These are phyloP conservation scores for Trichaptum fuscoviolaceum DNA, from an alignment of 768 basidiomycete species.

Conservation along the genomic window DNA sequence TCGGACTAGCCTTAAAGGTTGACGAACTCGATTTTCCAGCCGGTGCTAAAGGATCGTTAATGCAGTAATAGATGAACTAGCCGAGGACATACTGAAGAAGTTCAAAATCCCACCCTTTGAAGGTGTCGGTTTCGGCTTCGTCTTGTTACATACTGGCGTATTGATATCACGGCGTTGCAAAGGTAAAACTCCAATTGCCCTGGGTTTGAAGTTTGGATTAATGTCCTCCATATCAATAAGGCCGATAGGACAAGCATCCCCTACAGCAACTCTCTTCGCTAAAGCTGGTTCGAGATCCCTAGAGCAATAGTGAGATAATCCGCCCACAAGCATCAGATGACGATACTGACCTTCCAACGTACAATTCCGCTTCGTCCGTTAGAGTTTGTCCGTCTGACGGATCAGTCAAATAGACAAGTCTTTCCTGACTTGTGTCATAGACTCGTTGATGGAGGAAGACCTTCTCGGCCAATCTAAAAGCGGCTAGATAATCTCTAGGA, in stretches of 20 bases:
- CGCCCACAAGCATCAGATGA: not conserved
- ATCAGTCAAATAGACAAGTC: constrained; percentile 66
- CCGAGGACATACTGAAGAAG: constrained; percentile 54
- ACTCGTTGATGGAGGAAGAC: constrained; percentile 93
- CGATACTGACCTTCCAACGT: constrained; percentile 59
- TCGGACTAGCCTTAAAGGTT: constrained; percentile 7
- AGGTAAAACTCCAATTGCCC: constrained; percentile 40
- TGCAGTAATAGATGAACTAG: constrained; percentile 2
- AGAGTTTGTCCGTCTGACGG: constrained; percentile 46
- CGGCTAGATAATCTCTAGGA: constrained; percentile 67
- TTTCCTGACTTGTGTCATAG: constrained; percentile 66
- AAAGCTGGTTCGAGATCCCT: constrained; percentile 62
- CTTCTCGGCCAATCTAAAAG: constrained; percentile 79
- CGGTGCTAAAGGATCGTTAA: not conserved
- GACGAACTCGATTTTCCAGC: constrained; percentile 10
- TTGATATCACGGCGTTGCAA: constrained; percentile 21
- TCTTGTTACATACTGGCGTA: constrained; percentile 18
- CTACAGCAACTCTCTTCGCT: constrained; percentile 62
- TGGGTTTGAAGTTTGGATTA: constrained; percentile 58
- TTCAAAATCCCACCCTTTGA: constrained; percentile 40
- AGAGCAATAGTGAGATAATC: constrained; percentile 9
- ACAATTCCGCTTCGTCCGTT: constrained; percentile 59
- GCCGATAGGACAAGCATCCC: constrained; percentile 67
- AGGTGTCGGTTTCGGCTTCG: constrained; percentile 36
- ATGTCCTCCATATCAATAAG: constrained; percentile 72